Percentiles rank a stretch among this genome's conserved stretches.
These are phyloP conservation scores for Fusarium gaditjirri DNA, from an alignment of 2,329 filamentous ascomycete species.

Conservation along the genomic window DNA sequence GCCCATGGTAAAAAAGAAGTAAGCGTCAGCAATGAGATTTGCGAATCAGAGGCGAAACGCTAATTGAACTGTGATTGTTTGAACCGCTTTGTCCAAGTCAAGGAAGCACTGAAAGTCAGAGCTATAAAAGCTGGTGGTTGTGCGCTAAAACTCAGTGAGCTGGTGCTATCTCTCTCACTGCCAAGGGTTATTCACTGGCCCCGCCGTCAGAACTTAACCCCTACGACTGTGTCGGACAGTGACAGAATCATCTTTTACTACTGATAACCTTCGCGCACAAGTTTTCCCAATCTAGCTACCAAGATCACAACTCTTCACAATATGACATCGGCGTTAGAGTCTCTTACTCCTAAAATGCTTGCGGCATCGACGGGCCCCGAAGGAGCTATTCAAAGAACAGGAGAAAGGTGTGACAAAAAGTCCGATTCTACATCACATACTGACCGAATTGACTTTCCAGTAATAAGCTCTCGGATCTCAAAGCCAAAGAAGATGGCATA, in stretches of 20 bases:
- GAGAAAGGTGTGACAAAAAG: neutral
- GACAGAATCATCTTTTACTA: neutral
- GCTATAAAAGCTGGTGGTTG: neutral
- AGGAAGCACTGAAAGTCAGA: neutral
- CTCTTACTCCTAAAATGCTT: neutral
- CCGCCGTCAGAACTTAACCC: neutral
- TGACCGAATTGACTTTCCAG: neutral
- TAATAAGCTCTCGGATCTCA: neutral
- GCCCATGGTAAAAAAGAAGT: neutral
- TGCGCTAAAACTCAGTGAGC: neutral
- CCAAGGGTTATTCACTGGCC: neutral
- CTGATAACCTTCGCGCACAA: neutral
- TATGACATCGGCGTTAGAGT: neutral
- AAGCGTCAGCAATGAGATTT: neutral
- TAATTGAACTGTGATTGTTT: neutral
- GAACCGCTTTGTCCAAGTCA: neutral
- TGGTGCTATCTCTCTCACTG: neutral
- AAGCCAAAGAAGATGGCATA: conserved; percentile 3
- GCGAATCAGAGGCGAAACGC: neutral
- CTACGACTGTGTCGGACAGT: neutral
- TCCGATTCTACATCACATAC: neutral
- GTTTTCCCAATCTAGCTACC: fast-evolving
- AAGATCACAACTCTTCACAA: fast-evolving
- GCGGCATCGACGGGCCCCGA: no score
- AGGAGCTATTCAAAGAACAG: neutral